Evolutionary conservation across 257 asterid species (phyloP).

Genomic region (Avicennia marina): DNA sequence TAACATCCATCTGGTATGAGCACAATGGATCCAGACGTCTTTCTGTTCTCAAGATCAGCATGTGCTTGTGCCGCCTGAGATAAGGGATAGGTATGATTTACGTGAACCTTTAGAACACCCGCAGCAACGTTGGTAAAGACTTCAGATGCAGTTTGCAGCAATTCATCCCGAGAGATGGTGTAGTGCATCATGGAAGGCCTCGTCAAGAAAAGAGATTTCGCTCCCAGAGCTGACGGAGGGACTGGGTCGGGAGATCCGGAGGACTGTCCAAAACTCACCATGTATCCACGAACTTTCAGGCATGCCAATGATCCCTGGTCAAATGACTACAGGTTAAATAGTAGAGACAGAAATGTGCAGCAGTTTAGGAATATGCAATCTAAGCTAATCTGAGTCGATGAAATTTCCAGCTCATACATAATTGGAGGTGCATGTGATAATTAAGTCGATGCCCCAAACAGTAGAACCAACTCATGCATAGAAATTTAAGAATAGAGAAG

Average conservation of each 20-base stretch:
- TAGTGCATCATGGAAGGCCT: conserved; percentile 78
- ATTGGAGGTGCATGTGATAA: too few species aligned
- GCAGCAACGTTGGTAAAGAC: conserved; percentile 61
- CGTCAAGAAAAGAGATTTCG: conserved; percentile 81
- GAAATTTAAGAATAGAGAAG: too few species aligned
- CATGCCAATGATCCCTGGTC: conserved; percentile 85
- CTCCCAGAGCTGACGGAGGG: conserved; percentile 61
- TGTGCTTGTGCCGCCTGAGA: conserved; percentile 88
- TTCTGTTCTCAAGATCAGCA: conserved; percentile 68
- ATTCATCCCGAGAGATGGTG: conserved; percentile 55
- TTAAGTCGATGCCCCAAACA: too few species aligned
- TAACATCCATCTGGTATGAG: conserved; percentile 54
- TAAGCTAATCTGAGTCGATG: too few species aligned
- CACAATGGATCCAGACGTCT: conserved; percentile 81
- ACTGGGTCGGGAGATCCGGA: conserved; percentile 78
- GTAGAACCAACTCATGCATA: too few species aligned
- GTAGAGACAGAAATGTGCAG: neutral
- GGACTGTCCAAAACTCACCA: conserved; percentile 93
- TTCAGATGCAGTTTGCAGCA: conserved; percentile 71
- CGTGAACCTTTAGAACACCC: conserved; percentile 56
- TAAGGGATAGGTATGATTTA: conserved; percentile 70
- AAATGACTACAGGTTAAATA: conserved; percentile 14
- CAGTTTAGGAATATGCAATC: neutral
- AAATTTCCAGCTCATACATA: too few species aligned
- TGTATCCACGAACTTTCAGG: conserved; percentile 74